These are phyloP conservation scores for Heliosperma pusillum DNA, from an alignment of 148 eudicot genomes.

Conservation along the genomic window DNA sequence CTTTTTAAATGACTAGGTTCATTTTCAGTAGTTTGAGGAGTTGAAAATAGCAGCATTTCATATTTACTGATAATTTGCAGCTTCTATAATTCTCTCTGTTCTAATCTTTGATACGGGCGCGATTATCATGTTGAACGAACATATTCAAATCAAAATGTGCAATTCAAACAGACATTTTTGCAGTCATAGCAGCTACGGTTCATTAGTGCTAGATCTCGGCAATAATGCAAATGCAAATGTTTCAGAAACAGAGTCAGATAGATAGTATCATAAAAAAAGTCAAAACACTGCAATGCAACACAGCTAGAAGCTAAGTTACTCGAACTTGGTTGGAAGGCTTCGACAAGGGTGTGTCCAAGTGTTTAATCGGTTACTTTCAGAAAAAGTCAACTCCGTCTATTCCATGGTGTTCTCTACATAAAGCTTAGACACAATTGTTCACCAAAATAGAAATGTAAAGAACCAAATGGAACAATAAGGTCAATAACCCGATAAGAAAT, in stretches of 20 bases:
- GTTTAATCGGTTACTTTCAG: no score
- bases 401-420: no score
- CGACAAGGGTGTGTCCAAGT: not conserved
- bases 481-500: not conserved
- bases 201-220: not conserved
- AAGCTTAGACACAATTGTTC: not conserved
- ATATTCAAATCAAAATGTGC: not conserved
- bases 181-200: not conserved
- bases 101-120: not conserved
- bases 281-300: not conserved
- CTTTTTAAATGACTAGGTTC: not conserved
- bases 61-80: not conserved
- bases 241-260: not conserved
- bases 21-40: not conserved
- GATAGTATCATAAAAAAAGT: not conserved
- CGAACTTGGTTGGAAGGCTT: not conserved
- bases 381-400: no score
- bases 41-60: not conserved
- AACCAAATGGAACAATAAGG: not conserved
- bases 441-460: not conserved
- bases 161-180: not conserved
- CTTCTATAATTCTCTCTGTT: not conserved
- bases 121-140: not conserved
- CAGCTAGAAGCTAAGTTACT: not conserved
- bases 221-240: not conserved